Base-by-base conservation (phyloP, 257 asterid species). In the Ophiorrhiza pumila region DNA sequence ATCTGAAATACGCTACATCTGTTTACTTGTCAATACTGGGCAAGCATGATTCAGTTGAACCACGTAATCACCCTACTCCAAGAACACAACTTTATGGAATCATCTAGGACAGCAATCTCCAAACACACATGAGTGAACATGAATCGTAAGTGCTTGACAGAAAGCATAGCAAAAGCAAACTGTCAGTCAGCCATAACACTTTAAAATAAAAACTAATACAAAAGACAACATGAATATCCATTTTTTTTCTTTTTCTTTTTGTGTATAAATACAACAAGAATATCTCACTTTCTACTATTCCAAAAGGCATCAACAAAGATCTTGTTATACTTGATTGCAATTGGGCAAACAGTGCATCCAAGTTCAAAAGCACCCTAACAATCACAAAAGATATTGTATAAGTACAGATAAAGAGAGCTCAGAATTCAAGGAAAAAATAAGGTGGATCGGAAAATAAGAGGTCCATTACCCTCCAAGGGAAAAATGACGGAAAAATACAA, bases 281-380 rank as follows among this genome's bases (percentile, higher is more conserved):
- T 47, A 70, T 65, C 93, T 86, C 80, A 88, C 94, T 86, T 86
- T 84, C 75, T 82, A 84, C 99, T 95, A 86, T 95, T 95, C 99
- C 99, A 92, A 80, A 95, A 95, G 79, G 98, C 98, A 49, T 92
- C 98, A 31, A 95, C 99, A 78, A 95, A 95, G 62, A 95, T 92
- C 86, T 90, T 95, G 94, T 95, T 95, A 82, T 90, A 90, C 83
- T 95, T 95, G 86, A 92, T 89, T 74, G 99, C 99, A 57, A 90
- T 78, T 53, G 99, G 99, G 81, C 99, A 95, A 32, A 92, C 99
- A 34, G 99, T 95, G 88, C 87, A 82, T 72, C 83, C 96, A 67
- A 95, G 96, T 81, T 95, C 99, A 84, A 95, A 95, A 79, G 98
- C 91, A 80, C 98, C 99, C 97, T 92, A 80, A 76, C 57, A 69